phyloP scores from a whole-genome alignment of 2,329 filamentous ascomycete species.

The Pyricularia pennisetigena region DNA sequence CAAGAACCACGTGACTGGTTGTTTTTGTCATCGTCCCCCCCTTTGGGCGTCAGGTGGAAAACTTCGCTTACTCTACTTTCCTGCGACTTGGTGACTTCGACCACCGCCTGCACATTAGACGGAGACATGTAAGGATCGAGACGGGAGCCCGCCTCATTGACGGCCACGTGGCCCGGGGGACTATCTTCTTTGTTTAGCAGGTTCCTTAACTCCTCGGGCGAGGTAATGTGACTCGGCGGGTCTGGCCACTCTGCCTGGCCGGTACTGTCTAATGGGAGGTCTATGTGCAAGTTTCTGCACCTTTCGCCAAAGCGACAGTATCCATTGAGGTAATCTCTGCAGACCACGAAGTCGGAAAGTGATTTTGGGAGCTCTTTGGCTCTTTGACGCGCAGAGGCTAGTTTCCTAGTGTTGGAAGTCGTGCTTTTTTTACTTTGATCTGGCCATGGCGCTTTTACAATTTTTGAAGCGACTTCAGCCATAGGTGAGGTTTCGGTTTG shows the following conservation, averaged over 20 bases:
- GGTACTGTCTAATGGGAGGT: no score
- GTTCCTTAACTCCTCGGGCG: not conserved
- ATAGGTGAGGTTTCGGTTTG: not conserved
- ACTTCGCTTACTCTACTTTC: not conserved
- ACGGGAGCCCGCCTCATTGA: not conserved
- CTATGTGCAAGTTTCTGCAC: not conserved
- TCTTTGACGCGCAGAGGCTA: not conserved
- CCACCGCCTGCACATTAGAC: not conserved
- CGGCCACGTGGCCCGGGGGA: not conserved
- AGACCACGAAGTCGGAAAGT: not conserved
- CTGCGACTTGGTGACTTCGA: not conserved
- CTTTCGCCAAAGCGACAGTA: not conserved
- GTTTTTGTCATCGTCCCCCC: not conserved
- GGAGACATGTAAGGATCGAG: not conserved
- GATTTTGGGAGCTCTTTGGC: not conserved
- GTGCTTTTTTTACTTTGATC: not conserved
- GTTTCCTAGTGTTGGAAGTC: not conserved
- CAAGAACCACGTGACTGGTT: not conserved
- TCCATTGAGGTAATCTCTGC: not conserved
- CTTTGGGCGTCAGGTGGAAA: not conserved
- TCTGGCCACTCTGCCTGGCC: not conserved
- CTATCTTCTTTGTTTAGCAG: not conserved
- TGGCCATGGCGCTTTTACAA: not conserved
- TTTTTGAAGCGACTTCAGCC: not conserved
- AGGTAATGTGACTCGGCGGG: not conserved